A percentile compares a stretch with the other conserved stretches of the same genome.
Evolutionary conservation across 139 green algal genomes (phyloP).

Genomic region (Axilococcus clingmanii): DNA sequence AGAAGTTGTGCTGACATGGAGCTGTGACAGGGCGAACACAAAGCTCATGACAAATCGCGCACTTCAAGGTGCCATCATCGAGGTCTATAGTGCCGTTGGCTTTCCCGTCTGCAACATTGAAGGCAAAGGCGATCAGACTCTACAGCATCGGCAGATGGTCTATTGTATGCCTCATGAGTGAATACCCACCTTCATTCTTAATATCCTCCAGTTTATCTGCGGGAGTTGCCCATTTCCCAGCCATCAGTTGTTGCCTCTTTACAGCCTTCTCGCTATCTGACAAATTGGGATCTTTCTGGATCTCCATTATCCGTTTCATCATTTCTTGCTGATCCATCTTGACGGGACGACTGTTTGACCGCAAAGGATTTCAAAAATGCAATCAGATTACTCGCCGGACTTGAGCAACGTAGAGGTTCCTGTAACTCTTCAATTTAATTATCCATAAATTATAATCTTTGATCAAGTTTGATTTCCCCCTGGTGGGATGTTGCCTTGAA

Average conservation of each 20-base stretch:
- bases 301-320: conserved; percentile 54
- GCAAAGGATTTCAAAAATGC: background rate
- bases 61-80: conserved; percentile 78
- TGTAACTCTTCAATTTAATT: too few relatives aligned
- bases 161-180: too few relatives aligned
- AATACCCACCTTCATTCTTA: background rate
- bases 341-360: background rate
- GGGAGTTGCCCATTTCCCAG: conserved; percentile 38
- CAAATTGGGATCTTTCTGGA: conserved; percentile 59
- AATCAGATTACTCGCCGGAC: background rate
- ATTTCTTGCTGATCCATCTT: conserved; percentile 24
- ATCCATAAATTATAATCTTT: too few relatives aligned
- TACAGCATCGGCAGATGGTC: too few relatives aligned
- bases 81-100: too few relatives aligned
- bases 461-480: too few relatives aligned
- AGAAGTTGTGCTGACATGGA: conserved; percentile 95
- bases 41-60: conserved; percentile 76
- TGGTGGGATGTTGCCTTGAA: too few relatives aligned
- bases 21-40: conserved; percentile 82
- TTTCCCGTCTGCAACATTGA: too few relatives aligned
- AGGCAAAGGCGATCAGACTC: too few relatives aligned
- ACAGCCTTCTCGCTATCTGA: conserved; percentile 69
- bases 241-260: conserved; percentile 69
- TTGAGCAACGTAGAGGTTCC: too few relatives aligned
- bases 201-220: too few relatives aligned